These are phyloP conservation scores for Cerrena zonata DNA, from an alignment of 1,284 basidiomycete species.

Conservation along the genomic window DNA sequence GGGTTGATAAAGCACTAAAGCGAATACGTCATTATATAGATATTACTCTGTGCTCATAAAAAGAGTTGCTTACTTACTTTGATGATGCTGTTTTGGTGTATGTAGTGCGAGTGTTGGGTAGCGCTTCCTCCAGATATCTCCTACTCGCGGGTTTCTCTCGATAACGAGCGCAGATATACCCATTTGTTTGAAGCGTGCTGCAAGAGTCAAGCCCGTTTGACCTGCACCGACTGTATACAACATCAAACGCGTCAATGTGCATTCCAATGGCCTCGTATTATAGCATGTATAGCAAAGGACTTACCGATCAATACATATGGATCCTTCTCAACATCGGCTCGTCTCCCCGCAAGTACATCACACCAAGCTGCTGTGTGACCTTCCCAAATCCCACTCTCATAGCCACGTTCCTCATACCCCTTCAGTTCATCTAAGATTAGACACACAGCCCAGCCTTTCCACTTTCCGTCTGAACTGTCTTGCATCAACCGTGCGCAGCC, in stretches of 20 bases:
- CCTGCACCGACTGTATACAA: slow-evolving; percentile 56
- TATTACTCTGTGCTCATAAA: no score
- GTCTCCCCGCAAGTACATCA: slow-evolving; percentile 16
- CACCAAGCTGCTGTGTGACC: slow-evolving; percentile 18
- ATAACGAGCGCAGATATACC: slow-evolving; percentile 44
- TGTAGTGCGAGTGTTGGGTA: slow-evolving; percentile 54
- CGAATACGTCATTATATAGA: no score
- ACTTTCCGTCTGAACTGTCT: slow-evolving; percentile 12
- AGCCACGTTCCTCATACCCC: slow-evolving; percentile 26
- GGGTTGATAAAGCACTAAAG: slow-evolving; percentile 32
- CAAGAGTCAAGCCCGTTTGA: slow-evolving; percentile 52
- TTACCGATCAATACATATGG: slow-evolving; percentile 27
- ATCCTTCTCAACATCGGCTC: slow-evolving; percentile 17
- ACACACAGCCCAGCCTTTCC: slow-evolving; percentile 23
- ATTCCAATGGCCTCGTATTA: neutral
- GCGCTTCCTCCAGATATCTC: slow-evolving; percentile 48
- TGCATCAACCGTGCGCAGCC: slow-evolving; percentile 33
- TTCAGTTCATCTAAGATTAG: slow-evolving; percentile 27
- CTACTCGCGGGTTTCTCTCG: slow-evolving; percentile 42
- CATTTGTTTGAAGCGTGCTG: slow-evolving; percentile 47
- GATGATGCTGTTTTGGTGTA: slow-evolving; percentile 31
- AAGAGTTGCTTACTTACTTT: slow-evolving; percentile 24
- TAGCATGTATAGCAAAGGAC: slow-evolving; percentile 3
- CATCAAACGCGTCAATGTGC: slow-evolving; percentile 15
- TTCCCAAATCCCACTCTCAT: slow-evolving; percentile 15